Evolutionary conservation across 129 eudicot species (phyloP), one percentile per base, ranked within the genome.

Genomic region (Escallonia rubra): DNA sequence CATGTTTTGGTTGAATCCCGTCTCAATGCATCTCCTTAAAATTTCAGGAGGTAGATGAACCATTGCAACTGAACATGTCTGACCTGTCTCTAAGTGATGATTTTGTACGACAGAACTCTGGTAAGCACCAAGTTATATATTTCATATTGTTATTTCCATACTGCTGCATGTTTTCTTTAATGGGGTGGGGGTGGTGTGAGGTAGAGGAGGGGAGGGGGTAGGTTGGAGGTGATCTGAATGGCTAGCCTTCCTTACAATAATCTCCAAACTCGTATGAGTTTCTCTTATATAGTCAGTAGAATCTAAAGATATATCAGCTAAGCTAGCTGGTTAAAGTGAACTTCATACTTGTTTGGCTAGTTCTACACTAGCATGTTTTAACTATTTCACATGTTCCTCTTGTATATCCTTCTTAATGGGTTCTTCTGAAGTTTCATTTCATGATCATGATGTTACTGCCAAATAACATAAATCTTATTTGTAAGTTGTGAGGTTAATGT

Each of bases 11-110:
- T 23, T 10, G n/a, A 6, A 15, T n/a, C n/a, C n/a, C n/a, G 41
- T 42, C 12, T 10, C 3, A 7, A 13, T 41, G 3, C 34, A 10
- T 61, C 43, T 47, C 4, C 16, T 59, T 66, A 42, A 10, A 57
- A 57, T 84, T 54, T 64, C 78, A 93, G 98, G 98, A 93, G 76
- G 96, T 89, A 43, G 98, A 93, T 69, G 98, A 93, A 85, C 98
- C 96, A 49, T 68, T 86, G 73, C 98, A 81, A 67, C 89, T 92
- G 66, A 95, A 93, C 77, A 77, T 93, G 84, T 76, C 96, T 6
- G 98, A 83, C 50, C 80, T 89, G 48, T 80, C 95, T 78, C 59
- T 93, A 60, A 74, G 50, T 45, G 98, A 84, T 76, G 96, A 91
- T 65, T 83, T 75, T 70, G 61, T 69, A 48, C 87, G 83, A 63